phyloP scores from a whole-genome alignment of 2,329 filamentous ascomycete species.

The Nemania sp. region DNA sequence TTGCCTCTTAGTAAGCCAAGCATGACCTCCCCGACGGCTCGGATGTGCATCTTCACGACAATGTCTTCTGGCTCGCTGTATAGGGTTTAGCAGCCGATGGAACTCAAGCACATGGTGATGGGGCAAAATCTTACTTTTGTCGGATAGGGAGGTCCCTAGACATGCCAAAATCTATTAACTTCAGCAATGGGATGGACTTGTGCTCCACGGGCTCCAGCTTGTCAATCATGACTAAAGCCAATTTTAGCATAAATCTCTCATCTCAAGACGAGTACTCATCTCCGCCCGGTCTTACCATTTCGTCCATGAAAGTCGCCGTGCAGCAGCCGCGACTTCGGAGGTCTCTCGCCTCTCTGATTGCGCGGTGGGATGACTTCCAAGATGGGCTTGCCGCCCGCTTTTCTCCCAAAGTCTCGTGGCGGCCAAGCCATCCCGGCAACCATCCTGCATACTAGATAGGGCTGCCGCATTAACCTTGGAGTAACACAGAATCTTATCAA shows the following conservation, averaged over 20 bases:
- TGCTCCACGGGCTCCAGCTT: conserved; percentile 27
- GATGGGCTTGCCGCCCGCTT: neutral
- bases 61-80: conserved; percentile 9
- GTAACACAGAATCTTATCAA: neutral
- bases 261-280: neutral
- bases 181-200: conserved; percentile 22
- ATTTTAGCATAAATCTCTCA: neutral
- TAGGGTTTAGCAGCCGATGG: neutral
- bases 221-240: conserved; percentile 31
- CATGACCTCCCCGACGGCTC: conserved; percentile 24
- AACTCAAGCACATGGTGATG: neutral
- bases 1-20: conserved; percentile 29
- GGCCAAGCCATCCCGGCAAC: conserved; percentile 32
- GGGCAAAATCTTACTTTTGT: conserved; percentile 12
- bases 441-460: conserved; percentile 30
- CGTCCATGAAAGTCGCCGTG: conserved; percentile 30
- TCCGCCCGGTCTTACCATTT: conserved; percentile 26
- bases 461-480: neutral
- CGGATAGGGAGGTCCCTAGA: conserved; percentile 8
- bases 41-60: conserved; percentile 23
- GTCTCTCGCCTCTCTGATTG: conserved; percentile 6
- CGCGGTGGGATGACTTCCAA: conserved; percentile 22
- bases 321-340: conserved; percentile 20
- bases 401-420: neutral
- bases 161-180: conserved; percentile 33